phyloP scores from a whole-genome alignment of 2,329 filamentous ascomycete genomes.

The Exophiala sp. region DNA sequence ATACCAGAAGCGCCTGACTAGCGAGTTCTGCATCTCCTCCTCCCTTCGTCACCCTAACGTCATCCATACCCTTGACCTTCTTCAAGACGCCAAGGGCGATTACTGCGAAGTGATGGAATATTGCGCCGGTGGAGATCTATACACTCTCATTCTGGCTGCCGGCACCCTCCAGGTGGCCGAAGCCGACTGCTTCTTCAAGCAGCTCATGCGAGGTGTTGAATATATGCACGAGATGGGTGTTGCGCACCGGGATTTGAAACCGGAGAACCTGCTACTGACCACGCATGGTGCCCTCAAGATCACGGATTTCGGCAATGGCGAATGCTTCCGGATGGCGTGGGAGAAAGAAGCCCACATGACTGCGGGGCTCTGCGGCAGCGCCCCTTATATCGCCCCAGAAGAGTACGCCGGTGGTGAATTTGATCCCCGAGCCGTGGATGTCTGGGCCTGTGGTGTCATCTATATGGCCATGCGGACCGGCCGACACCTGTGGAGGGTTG shows the following conservation, averaged over 20 bases:
- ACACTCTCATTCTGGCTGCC: conserved; percentile 83
- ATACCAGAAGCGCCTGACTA: conserved; percentile 94
- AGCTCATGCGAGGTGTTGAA: conserved; percentile 97
- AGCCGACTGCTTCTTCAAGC: conserved; percentile 98
- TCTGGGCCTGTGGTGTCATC: conserved; percentile 97
- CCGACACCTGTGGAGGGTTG: conserved; percentile 91
- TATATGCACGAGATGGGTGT: conserved; percentile 99
- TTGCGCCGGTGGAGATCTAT: conserved; percentile 91
- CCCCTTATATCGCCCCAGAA: conserved; percentile 94
- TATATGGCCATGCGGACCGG: conserved; percentile 99
- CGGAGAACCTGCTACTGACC: conserved; percentile 90
- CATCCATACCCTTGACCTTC: conserved; percentile 90
- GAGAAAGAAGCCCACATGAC: conserved; percentile 98
- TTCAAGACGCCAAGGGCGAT: conserved; percentile 93
- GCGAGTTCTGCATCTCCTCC: conserved; percentile 97
- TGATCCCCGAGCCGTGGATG: conserved; percentile 92
- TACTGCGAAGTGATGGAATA: conserved; percentile 99
- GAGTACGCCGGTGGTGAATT: conserved; percentile 95
- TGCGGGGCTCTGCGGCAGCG: conserved; percentile 89
- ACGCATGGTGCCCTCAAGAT: conserved; percentile 92
- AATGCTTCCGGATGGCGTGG: conserved; percentile 99
- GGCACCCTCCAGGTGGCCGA: conserved; percentile 88
- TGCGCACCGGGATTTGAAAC: conserved; percentile 91
- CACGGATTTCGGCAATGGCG: conserved; percentile 96
- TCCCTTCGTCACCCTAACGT: conserved; percentile 95